These are phyloP conservation scores for Aspergillus incahuasiensis DNA, from an alignment of 495 filamentous ascomycete genomes.

Conservation along the genomic window DNA sequence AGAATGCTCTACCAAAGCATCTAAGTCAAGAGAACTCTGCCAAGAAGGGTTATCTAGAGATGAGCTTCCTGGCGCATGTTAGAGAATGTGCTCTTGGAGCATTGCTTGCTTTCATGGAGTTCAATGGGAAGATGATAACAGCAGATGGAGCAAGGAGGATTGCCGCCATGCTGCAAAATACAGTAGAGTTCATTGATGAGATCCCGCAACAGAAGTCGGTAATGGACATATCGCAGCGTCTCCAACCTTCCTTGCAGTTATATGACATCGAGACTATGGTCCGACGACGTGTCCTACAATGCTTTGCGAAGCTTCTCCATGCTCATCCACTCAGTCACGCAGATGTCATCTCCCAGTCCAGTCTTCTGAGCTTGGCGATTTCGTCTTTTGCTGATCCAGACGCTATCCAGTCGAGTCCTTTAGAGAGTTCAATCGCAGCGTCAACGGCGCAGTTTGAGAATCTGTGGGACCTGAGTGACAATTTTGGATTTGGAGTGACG, in stretches of 20 bases:
- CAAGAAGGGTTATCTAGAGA: slow-evolving; percentile 75
- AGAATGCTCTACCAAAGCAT: slow-evolving; percentile 94
- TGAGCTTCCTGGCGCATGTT: slow-evolving; percentile 90
- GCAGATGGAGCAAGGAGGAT: slow-evolving; percentile 93
- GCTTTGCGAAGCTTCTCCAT: slow-evolving; percentile 85
- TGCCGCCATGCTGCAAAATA: slow-evolving; percentile 92
- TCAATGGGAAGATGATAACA: slow-evolving; percentile 87
- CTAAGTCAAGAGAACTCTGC: slow-evolving; percentile 81
- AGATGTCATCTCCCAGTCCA: slow-evolving; percentile 85
- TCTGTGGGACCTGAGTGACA: slow-evolving; percentile 93
- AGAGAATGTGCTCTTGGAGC: slow-evolving; percentile 92
- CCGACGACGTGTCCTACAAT: slow-evolving; percentile 86
- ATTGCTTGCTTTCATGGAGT: slow-evolving; percentile 86
- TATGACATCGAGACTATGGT: slow-evolving; percentile 92
- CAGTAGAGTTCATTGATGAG: slow-evolving; percentile 77
- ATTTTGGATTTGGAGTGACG: slow-evolving; percentile 88
- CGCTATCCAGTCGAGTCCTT: slow-evolving; percentile 71
- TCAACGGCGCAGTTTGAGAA: slow-evolving; percentile 87
- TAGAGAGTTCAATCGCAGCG: slow-evolving; percentile 89
- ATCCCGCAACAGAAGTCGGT: slow-evolving; percentile 77
- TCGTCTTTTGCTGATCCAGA: slow-evolving; percentile 93
- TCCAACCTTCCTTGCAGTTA: slow-evolving; percentile 85
- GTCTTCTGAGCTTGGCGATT: slow-evolving; percentile 85
- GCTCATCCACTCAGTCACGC: slow-evolving; percentile 74
- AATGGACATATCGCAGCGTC: slow-evolving; percentile 80